phyloP scores from a whole-genome alignment of 2,329 filamentous ascomycete genomes.

The Apiospora phragmitis region DNA sequence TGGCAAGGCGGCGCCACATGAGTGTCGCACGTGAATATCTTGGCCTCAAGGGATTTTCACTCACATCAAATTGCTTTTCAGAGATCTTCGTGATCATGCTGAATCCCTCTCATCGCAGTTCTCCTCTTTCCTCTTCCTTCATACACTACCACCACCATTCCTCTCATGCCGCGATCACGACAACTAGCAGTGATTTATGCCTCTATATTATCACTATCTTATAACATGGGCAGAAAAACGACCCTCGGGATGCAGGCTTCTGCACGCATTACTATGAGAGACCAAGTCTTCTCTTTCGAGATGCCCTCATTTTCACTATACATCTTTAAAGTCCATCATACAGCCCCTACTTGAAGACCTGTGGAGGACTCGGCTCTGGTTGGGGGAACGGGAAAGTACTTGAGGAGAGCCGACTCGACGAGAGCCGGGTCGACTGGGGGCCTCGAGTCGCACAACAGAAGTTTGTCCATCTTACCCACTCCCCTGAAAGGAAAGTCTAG shows the following conservation, averaged over 20 bases:
- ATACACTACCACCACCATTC: too few species aligned
- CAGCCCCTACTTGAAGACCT: too few species aligned
- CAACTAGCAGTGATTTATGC: not conserved
- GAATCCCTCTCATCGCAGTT: too few species aligned
- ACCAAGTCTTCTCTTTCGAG: not conserved
- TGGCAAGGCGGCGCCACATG: not conserved
- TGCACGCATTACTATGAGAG: not conserved
- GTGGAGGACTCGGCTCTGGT: not conserved
- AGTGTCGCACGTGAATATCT: not conserved
- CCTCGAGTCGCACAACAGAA: not conserved
- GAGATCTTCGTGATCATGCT: not conserved
- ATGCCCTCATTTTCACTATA: not conserved
- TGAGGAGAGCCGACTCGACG: not conserved
- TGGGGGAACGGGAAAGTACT: not conserved
- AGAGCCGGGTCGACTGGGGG: not conserved
- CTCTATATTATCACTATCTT: not conserved
- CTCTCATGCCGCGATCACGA: not conserved
- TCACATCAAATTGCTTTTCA: not conserved
- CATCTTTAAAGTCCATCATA: not conserved
- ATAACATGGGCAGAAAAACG: not conserved
- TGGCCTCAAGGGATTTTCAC: not conserved
- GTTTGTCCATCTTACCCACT: not conserved
- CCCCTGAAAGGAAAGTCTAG: not conserved
- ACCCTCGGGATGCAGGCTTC: not conserved
- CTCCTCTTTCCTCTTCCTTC: not conserved